Percentiles rank a stretch among this genome's conserved stretches.
Conservation (phyloP, 2,329 filamentous ascomycete species). For the Colletotrichum euphorbiae region DNA sequence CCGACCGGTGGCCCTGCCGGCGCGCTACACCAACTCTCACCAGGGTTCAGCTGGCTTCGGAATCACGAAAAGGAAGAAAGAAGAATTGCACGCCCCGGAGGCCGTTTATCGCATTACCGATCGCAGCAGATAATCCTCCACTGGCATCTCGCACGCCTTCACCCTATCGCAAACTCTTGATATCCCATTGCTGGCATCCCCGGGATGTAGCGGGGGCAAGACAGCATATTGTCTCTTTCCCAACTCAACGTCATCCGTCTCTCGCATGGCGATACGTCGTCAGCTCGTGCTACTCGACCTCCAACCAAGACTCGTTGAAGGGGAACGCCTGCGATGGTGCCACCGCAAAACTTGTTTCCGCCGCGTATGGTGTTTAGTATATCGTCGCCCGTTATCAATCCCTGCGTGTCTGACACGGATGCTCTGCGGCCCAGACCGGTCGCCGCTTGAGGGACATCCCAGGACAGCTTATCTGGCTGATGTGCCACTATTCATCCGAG, state of each 20-base stretch:
- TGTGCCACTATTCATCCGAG: conserved; percentile 11
- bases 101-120: not conserved
- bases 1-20: not conserved
- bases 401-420: conserved; percentile 5
- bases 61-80: not conserved
- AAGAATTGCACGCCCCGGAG: not conserved
- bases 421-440: conserved; percentile 18
- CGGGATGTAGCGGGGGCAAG: not conserved
- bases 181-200: not conserved
- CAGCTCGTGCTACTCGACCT: not conserved
- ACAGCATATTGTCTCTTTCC: not conserved
- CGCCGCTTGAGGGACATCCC: conserved; percentile 7
- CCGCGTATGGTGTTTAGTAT: conserved; percentile 12
- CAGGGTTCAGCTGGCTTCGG: conserved; percentile 13
- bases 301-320: not conserved
- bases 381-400: conserved; percentile 4
- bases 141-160: not conserved
- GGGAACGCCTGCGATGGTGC: not conserved
- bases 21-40: not conserved
- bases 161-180: not conserved
- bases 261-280: not conserved
- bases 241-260: not conserved
- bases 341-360: not conserved
- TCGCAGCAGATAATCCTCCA: not conserved
- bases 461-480: conserved; percentile 9